These are phyloP conservation scores for Sclerotinia borealis DNA, from an alignment of 2,329 filamentous ascomycete genomes.

Conservation along the genomic window DNA sequence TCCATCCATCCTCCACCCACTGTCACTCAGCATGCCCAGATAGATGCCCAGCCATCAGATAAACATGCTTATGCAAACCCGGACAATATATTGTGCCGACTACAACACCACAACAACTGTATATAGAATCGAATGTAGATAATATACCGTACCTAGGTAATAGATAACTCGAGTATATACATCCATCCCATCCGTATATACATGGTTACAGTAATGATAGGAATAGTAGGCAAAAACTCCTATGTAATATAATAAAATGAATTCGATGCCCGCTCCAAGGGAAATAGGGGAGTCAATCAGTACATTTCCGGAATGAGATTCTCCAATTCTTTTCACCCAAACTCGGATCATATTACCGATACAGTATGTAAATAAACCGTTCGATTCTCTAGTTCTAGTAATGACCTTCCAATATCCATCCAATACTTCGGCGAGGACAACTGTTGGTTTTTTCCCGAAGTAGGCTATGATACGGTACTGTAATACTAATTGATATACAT, in stretches of 20 bases:
- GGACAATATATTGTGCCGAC: neutral
- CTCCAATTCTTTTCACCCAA: neutral
- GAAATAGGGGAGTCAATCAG: neutral
- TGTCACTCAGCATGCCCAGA: neutral
- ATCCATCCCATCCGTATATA: neutral
- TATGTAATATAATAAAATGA: too few relatives aligned
- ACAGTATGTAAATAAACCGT: neutral
- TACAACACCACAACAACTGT: neutral
- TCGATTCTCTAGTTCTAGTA: neutral
- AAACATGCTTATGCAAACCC: conserved; percentile 5
- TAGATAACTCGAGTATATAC: neutral
- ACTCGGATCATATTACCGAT: neutral
- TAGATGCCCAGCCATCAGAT: conserved; percentile 8
- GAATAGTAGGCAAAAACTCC: too few relatives aligned
- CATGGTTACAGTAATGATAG: too few relatives aligned
- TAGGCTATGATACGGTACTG: too few relatives aligned
- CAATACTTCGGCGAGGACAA: conserved; percentile 1
- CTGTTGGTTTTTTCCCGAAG: neutral
- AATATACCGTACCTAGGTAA: neutral
- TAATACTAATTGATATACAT: too few relatives aligned
- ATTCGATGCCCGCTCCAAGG: too few relatives aligned
- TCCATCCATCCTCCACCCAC: too few relatives aligned
- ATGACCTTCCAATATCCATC: neutral
- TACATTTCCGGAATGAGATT: neutral
- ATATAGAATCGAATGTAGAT: neutral